These are phyloP conservation scores for Cryphonectria radicalis DNA, from an alignment of 2,329 filamentous ascomycete genomes.

Conservation along the genomic window DNA sequence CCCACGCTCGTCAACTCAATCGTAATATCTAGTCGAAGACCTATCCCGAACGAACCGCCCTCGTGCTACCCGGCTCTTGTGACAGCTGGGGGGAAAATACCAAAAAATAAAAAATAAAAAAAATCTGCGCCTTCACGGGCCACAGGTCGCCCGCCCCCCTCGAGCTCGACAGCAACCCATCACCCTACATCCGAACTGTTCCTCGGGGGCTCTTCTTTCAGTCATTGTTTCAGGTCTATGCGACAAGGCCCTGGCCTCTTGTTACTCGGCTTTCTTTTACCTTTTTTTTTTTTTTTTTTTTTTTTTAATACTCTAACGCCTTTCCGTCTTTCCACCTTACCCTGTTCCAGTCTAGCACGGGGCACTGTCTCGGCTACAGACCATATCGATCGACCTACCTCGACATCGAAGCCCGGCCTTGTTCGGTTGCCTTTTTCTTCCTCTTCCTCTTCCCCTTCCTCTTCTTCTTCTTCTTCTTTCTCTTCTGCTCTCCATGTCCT, in stretches of 20 bases:
- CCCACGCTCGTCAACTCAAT: conserved; percentile 18
- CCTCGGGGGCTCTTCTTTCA: conserved; percentile 37
- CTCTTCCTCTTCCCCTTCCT: too few species aligned
- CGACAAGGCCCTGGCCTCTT: conserved; percentile 32
- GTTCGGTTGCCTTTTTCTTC: conserved; percentile 2
- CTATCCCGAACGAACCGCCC: conserved; percentile 26
- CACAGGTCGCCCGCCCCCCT: conserved; percentile 40
- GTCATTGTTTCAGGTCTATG: conserved; percentile 43
- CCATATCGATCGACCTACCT: conserved; percentile 17
- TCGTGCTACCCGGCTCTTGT: conserved; percentile 10
- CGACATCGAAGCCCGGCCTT: conserved; percentile 17
- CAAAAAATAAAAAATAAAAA: conserved; percentile 1
- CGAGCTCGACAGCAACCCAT: conserved; percentile 31
- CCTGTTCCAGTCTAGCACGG: conserved; percentile 23
- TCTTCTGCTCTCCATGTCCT: conserved; percentile 57
- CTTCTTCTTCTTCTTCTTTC: not conserved
- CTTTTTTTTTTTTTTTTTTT: conserved; percentile 20
- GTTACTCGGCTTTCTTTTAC: conserved; percentile 27
- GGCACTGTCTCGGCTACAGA: conserved; percentile 28
- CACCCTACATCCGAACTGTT: conserved; percentile 31
- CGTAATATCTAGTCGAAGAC: conserved; percentile 29
- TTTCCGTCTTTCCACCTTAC: conserved; percentile 29
- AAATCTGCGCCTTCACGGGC: conserved; percentile 40
- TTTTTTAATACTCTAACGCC: conserved; percentile 31
- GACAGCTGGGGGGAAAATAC: conserved; percentile 13